Conservation (phyloP, 108 stramenopile genomes). For the Nitzschia putrida region DNA sequence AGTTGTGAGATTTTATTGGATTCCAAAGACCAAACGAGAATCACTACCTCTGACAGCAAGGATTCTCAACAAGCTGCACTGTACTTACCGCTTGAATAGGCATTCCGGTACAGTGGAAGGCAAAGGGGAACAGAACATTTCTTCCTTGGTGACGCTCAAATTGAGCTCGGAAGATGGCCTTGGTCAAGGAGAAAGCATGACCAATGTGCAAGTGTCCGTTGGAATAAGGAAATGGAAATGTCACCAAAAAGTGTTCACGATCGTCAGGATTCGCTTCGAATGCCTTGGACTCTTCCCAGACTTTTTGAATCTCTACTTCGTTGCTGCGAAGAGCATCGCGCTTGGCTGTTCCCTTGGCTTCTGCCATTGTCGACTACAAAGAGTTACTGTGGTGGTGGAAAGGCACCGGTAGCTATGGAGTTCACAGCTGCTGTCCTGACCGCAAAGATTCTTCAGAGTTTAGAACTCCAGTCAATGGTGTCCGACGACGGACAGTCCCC, state of each 20-base stretch:
- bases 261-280: slow-evolving; percentile 74
- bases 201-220: slow-evolving; percentile 98
- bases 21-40: background rate
- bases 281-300: slow-evolving; percentile 71
- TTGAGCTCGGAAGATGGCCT: slow-evolving; percentile 93
- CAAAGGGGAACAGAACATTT: slow-evolving; percentile 97
- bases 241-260: slow-evolving; percentile 89
- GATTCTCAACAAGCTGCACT: background rate
- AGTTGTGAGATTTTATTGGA: background rate
- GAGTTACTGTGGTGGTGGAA: too few species aligned
- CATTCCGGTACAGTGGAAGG: slow-evolving; percentile 99
- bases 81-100: slow-evolving; percentile 94
- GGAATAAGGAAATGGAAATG: slow-evolving; percentile 99
- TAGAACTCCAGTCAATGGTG: too few species aligned
- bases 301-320: slow-evolving; percentile 72
- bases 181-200: slow-evolving; percentile 96
- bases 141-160: slow-evolving; percentile 93
- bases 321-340: slow-evolving; percentile 77
- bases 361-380: slow-evolving; percentile 7
- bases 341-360: slow-evolving; percentile 75
- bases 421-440: too few species aligned
- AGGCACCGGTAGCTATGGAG: too few species aligned
- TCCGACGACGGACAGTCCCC: too few species aligned
- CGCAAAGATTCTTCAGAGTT: too few species aligned
- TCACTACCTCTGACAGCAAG: background rate